These are phyloP conservation scores for Colletotrichum sansevieriae DNA, from an alignment of 2,329 filamentous ascomycete species.

Conservation along the genomic window DNA sequence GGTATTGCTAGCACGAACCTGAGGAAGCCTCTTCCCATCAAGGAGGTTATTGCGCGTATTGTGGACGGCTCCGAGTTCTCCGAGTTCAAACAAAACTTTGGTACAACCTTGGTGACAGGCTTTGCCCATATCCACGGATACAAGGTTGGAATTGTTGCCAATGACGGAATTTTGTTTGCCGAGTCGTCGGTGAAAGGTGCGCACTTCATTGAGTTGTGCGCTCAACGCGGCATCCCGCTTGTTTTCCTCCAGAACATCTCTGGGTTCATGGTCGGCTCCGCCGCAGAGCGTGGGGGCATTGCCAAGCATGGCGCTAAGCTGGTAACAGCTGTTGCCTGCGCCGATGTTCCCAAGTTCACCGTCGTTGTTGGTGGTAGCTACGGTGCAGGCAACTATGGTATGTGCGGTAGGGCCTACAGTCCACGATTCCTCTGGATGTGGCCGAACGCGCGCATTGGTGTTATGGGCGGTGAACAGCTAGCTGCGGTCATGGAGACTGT, in stretches of 20 bases:
- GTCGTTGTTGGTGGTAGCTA: slow-evolving; percentile 95
- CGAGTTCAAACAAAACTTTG: slow-evolving; percentile 95
- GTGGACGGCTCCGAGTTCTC: slow-evolving; percentile 91
- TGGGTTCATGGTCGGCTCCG: slow-evolving; percentile 97
- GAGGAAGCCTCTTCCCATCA: slow-evolving; percentile 84
- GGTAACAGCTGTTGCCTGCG: slow-evolving; percentile 93
- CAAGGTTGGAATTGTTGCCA: slow-evolving; percentile 91
- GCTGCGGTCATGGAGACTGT: slow-evolving; percentile 95
- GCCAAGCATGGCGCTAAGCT: slow-evolving; percentile 98
- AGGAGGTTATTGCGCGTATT: slow-evolving; percentile 92
- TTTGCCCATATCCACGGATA: slow-evolving; percentile 93
- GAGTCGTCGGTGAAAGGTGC: slow-evolving; percentile 92
- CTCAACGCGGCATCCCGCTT: slow-evolving; percentile 88
- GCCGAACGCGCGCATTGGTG: slow-evolving; percentile 95
- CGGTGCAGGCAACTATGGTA: slow-evolving; percentile 97
- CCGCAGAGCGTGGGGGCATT: slow-evolving; percentile 93
- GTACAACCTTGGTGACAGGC: slow-evolving; percentile 88
- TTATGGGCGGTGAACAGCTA: slow-evolving; percentile 96
- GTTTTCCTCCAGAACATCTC: slow-evolving; percentile 97
- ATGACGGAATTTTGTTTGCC: slow-evolving; percentile 95
- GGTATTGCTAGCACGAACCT: slow-evolving; percentile 94
- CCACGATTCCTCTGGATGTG: slow-evolving; percentile 95
- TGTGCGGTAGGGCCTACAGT: slow-evolving; percentile 96
- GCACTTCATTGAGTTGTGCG: slow-evolving; percentile 96
- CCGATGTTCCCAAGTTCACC: slow-evolving; percentile 95